These are phyloP conservation scores for Hortaea sp. DNA, from an alignment of 2,329 filamentous ascomycete genomes.

Conservation along the genomic window DNA sequence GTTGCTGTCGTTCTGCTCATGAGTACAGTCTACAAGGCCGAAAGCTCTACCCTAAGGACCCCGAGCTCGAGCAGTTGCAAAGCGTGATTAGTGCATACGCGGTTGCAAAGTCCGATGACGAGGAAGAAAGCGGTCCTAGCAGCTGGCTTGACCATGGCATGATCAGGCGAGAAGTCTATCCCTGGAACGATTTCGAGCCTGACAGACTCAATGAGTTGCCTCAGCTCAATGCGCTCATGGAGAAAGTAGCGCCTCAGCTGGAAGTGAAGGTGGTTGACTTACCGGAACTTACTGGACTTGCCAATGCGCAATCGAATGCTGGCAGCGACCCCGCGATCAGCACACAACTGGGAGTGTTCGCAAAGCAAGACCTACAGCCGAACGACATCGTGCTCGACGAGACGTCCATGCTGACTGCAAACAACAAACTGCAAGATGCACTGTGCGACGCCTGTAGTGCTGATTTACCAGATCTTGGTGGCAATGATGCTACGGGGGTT, in stretches of 20 bases:
- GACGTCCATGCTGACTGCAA: constrained; percentile 77
- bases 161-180: constrained; percentile 56
- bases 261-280: constrained; percentile 67
- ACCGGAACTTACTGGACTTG: constrained; percentile 30
- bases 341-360: constrained; percentile 83
- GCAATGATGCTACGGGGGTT: constrained; percentile 11
- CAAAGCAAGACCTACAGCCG: constrained; percentile 65
- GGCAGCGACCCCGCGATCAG: constrained; percentile 26
- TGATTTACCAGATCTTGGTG: constrained; percentile 46
- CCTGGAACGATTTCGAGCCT: constrained; percentile 53
- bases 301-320: not conserved
- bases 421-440: constrained; percentile 75
- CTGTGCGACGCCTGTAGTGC: constrained; percentile 84
- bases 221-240: constrained; percentile 61
- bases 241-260: constrained; percentile 65
- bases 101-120: constrained; percentile 35
- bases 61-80: constrained; percentile 42
- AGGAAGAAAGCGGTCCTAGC: not conserved
- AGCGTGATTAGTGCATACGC: not conserved
- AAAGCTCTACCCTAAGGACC: constrained; percentile 43
- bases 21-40: constrained; percentile 56
- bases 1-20: constrained; percentile 56
- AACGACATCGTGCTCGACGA: constrained; percentile 72
- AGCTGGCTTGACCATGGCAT: constrained; percentile 59
- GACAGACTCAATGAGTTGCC: constrained; percentile 49